Base-by-base conservation (phyloP, 192 early-diverging fungal genomes). In the Diversispora epigaea region DNA sequence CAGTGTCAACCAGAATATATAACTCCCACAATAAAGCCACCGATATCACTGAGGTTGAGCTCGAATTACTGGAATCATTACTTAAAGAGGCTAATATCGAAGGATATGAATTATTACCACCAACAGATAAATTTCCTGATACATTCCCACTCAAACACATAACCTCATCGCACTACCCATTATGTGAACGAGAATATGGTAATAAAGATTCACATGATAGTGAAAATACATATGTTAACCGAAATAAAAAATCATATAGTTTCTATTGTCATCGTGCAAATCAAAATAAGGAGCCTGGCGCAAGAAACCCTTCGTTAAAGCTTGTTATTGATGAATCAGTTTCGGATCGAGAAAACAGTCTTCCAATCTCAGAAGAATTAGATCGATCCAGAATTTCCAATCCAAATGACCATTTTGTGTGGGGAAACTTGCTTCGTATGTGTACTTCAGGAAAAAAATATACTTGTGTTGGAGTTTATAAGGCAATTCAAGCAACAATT, bases 231-330 rank as follows among this genome's bases (percentile, higher is more conserved):
- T 32, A 32, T 32, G 2, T 32, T 32, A 32, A 1, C 25, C 25
- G 2, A 32, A 68, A 68, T 68, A 68, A 68, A 49, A 68, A 68
- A 68, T 46, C 6, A 32, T 46, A 68, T 68, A 19, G n/a, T 21
- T 68, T 32, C 46, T 68, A 68, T 45, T 68, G 43, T 15, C 45
- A 68, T 46, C n/a, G 44, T 47, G n/a, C 45, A 46, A 39, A 68
- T 44, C 45, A 68, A 14, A 22, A 68, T 14, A 68, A 4, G 22
- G 6, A 14, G 7, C 6, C 10, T 19, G 45, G 43, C 1, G 3
- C 6, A 44, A 68, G 45, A 45, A 68, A 68, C 4, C 45, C 43
- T 1, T 68, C n/a, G 47, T 39, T 68, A 68, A 68, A 47, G 4
- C 45, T 68, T 68, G 0, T 2, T 47, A 3, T 45, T 1, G 25